Percentiles rank a stretch among this genome's conserved stretches.
phyloP scores from a whole-genome alignment of 345 rosid genomes.

The Anastatica hierochuntica region DNA sequence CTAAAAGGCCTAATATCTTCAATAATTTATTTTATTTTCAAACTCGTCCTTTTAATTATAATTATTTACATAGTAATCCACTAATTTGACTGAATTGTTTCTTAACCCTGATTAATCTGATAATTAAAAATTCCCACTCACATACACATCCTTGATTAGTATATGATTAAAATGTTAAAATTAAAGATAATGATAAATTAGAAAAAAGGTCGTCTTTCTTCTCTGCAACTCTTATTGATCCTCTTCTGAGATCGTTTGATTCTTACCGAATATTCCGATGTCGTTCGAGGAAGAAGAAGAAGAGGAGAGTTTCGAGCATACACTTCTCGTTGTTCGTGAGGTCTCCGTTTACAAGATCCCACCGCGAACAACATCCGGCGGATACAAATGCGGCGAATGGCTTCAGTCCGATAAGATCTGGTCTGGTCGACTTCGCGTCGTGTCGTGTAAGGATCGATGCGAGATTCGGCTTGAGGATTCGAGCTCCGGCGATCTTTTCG shows the following conservation, averaged over 20 bases:
- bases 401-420: constrained; percentile 98
- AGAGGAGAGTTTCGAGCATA: constrained; percentile 88
- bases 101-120: no score
- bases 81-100: no score
- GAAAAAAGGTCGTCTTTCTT: no score
- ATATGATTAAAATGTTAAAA: no score
- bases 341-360: constrained; percentile 90
- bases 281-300: constrained; percentile 87
- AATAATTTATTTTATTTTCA: no score
- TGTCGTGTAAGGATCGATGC: constrained; percentile 87
- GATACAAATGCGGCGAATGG: constrained; percentile 99
- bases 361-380: constrained; percentile 87
- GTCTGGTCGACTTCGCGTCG: constrained; percentile 94
- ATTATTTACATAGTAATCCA: no score
- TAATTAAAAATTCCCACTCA: no score
- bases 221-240: background rate
- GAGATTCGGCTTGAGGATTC: constrained; percentile 99
- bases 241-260: constrained; percentile 2
- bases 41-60: no score
- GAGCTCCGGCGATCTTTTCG: constrained; percentile 77
- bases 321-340: constrained; percentile 91
- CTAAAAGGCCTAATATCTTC: no score
- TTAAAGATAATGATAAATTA: no score
- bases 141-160: no score
- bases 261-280: constrained; percentile 31